Evolutionary conservation across 2,329 filamentous ascomycete species (phyloP).

Genomic region (Botrytis fragariae): DNA sequence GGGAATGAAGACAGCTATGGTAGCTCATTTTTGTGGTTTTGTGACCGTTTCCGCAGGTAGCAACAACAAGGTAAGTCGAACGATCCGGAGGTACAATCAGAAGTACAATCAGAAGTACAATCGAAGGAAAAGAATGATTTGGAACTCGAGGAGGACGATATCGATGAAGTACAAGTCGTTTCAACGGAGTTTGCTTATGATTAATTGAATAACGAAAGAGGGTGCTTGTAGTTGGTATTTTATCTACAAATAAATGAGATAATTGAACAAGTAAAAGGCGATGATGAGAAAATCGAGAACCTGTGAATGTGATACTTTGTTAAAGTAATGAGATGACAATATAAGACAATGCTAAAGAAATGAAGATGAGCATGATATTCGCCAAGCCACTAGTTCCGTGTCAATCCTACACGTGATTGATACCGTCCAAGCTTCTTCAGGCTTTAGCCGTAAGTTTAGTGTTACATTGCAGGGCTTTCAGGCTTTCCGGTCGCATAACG

Average conservation of each 20-base stretch:
- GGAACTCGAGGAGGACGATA: background rate
- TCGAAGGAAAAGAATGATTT: background rate
- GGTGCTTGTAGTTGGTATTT: too few relatives aligned
- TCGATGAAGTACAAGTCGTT: background rate
- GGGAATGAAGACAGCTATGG: background rate
- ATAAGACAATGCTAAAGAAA: too few relatives aligned
- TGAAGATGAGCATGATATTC: too few relatives aligned
- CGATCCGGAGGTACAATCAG: background rate
- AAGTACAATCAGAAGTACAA: background rate
- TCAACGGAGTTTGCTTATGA: background rate
- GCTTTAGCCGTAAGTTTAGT: background rate
- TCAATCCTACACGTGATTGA: background rate
- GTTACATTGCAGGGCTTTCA: too few relatives aligned
- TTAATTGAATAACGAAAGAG: background rate
- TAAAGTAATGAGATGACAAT: too few relatives aligned
- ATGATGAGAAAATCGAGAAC: background rate
- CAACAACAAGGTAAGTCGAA: background rate
- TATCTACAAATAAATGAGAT: background rate
- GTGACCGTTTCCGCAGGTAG: background rate
- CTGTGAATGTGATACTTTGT: too few relatives aligned
- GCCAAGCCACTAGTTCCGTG: background rate
- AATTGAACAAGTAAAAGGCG: background rate
- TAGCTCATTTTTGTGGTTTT: background rate
- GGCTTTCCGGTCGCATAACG: background rate
- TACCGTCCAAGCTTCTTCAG: background rate